A percentile compares a stretch with the other conserved stretches of the same genome.
Conservation (phyloP, 2,329 filamentous ascomycete species). For the Calonectria naviculata region DNA sequence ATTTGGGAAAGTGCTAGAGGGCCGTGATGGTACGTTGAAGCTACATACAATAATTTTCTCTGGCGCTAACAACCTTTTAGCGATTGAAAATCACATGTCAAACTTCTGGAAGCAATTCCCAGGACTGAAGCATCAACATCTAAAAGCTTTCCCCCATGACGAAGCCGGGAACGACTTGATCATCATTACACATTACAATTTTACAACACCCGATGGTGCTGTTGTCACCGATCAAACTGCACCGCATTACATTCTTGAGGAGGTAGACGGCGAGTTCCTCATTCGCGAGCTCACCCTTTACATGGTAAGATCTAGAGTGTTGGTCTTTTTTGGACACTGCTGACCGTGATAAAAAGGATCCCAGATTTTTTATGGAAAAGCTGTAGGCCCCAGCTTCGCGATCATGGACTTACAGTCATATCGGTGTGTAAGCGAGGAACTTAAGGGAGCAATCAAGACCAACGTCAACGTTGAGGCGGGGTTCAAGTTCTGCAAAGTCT, state of each 20-base stretch:
- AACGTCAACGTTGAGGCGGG: background rate
- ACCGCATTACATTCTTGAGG: background rate
- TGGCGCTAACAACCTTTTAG: background rate
- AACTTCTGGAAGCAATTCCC: background rate
- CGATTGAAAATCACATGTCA: background rate
- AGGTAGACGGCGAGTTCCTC: background rate
- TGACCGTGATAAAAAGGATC: background rate
- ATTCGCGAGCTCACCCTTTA: background rate
- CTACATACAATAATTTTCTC: background rate
- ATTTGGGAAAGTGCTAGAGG: background rate
- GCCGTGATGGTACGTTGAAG: background rate
- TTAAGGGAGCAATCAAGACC: background rate
- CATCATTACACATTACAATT: background rate
- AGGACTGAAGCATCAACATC: background rate
- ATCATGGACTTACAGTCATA: background rate
- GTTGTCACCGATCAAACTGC: background rate
- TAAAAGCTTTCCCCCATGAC: background rate
- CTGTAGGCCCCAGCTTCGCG: background rate
- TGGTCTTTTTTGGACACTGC: background rate
- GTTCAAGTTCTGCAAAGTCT: background rate
- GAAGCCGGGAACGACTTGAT: background rate
- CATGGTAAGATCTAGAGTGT: background rate
- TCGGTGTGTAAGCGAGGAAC: background rate
- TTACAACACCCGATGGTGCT: background rate
- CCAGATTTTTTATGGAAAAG: background rate